Evolutionary conservation across 139 green algal species (phyloP).

Genomic region (Chlamydomonas urium): DNA sequence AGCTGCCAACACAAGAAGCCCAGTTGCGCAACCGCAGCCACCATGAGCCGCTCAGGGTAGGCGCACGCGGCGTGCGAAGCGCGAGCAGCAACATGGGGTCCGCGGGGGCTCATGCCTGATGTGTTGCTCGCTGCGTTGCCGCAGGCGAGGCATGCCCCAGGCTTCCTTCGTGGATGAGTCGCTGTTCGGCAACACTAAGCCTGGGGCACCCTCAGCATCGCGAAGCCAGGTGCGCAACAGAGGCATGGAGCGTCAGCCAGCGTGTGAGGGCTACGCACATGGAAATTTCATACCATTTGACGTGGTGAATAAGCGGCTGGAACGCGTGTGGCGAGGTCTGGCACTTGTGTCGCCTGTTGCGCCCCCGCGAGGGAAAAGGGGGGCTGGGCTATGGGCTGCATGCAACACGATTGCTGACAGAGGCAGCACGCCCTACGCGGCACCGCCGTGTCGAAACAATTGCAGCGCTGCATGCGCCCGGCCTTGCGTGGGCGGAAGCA

Average conservation of each 20-base stretch:
- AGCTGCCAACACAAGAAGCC: background rate
- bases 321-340: background rate
- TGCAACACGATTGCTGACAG: too few species aligned
- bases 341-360: background rate
- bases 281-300: background rate
- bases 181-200: conserved; percentile 26
- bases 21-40: background rate
- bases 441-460: too few species aligned
- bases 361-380: too few species aligned
- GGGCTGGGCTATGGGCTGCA: too few species aligned
- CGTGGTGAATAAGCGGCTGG: background rate
- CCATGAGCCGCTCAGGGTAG: background rate
- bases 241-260: too few species aligned
- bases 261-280: background rate
- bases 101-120: background rate
- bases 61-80: too few species aligned
- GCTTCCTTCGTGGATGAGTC: conserved; percentile 38
- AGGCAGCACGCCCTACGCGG: too few species aligned
- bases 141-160: conserved; percentile 20
- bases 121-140: background rate
- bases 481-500: too few species aligned
- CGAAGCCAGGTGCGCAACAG: background rate
- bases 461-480: too few species aligned
- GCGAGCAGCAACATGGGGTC: background rate
- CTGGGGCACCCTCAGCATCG: background rate